Evolutionary conservation across 2,329 filamentous ascomycete genomes (phyloP), one percentile per base, ranked within the genome.

Genomic region (Monosporascus cannonballus): DNA sequence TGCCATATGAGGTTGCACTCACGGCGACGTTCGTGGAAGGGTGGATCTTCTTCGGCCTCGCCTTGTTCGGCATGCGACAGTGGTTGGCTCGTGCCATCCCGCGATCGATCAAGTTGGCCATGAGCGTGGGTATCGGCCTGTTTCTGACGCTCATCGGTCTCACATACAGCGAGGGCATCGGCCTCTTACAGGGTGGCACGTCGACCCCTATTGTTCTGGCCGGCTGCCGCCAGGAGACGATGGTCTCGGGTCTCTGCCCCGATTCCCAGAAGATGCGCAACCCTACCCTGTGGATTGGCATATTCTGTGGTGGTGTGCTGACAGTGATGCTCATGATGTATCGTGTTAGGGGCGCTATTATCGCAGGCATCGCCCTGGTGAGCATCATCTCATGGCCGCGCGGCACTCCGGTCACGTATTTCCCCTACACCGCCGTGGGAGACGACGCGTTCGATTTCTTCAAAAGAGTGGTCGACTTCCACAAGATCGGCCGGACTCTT

Each of bases 11-110:
- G 50, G 78, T 92, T 42, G 90, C 90, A 36, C 73, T 95, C 38
- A 94, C 90, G 4, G 90, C 90, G 51, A 90, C 94, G 59, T 95
- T 96, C 66, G 86, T 94, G 15, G 90, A 96, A 69, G 90, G 90
- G 38, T 89, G 88, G 68, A 85, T 95, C 56, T 96, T 96, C 71
- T 82, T 95, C 49, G 87, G 75, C 2, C 78, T 96, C 41, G 90
- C 90, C 1, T 67, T 95, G 37, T 76, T 92, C 50, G 90, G 90
- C 38, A 79, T 96, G 73, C 86, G 90, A 15, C 90, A 95, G 68
- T 95, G 90, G 90, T 81, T 96, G 25, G 90, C 90, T 18, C 84
- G 89, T 59, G 85, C 87, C 44, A 90, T 95, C 57, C 90, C 90
- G 1, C 80, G 83, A 41, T 90, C 86, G 51, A 92, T 96, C 73